A percentile compares a stretch with the other conserved stretches of the same genome.
Conservation (phyloP, 495 filamentous ascomycete species). For the Penicillium parvum region DNA sequence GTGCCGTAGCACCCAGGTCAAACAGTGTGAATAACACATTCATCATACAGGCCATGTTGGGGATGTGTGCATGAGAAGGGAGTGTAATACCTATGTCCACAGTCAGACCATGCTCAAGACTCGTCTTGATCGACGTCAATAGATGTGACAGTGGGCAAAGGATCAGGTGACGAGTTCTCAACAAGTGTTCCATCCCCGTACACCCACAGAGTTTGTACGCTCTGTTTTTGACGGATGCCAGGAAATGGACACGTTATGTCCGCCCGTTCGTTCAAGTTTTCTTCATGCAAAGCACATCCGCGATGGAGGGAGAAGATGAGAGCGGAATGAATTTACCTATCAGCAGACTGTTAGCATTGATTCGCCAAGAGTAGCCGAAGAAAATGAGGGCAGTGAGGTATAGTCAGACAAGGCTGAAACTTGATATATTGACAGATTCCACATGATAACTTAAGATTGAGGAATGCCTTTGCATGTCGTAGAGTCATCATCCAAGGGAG, state of each 20-base stretch:
- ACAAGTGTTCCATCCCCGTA: conserved; percentile 72
- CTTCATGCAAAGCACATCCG: conserved; percentile 58
- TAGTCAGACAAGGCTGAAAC: conserved; percentile 99
- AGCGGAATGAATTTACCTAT: conserved; percentile 50
- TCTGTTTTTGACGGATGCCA: conserved; percentile 60
- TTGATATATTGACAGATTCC: conserved; percentile 69
- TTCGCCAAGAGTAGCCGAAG: conserved; percentile 16
- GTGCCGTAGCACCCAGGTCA: conserved; percentile 59
- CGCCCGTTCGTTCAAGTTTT: conserved; percentile 98
- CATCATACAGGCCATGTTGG: conserved; percentile 58
- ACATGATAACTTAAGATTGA: conserved; percentile 89
- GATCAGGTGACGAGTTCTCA: conserved; percentile 97
- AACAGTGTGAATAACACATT: conserved; percentile 97
- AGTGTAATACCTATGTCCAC: conserved; percentile 29
- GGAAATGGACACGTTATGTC: conserved; percentile 78
- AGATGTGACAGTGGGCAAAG: conserved; percentile 29
- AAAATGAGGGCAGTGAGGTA: conserved; percentile 22
- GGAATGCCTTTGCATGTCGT: conserved; percentile 92
- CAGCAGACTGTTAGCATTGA: conserved; percentile 39
- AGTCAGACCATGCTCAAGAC: conserved; percentile 15
- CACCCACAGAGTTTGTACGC: conserved; percentile 86
- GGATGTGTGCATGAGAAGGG: conserved; percentile 7
- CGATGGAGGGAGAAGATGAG: conserved; percentile 13
- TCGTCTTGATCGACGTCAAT: conserved; percentile 6
- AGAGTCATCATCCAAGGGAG: conserved; percentile 71